Evolutionary conservation across 1,139 yeast genomes (phyloP).

Genomic region (Geotrichum phurueaensis): DNA sequence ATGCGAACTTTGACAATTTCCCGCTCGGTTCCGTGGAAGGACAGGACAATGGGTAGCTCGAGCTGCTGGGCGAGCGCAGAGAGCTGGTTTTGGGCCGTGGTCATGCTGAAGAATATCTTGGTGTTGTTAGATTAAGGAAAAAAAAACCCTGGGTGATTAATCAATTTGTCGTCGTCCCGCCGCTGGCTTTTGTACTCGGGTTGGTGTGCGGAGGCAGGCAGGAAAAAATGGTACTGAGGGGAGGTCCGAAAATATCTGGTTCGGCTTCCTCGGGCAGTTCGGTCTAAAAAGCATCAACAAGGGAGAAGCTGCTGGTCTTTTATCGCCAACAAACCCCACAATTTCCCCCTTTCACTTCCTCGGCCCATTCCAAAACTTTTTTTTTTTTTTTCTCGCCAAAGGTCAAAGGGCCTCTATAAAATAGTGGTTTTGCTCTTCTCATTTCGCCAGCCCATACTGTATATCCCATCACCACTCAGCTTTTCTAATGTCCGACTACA

Average conservation of each 20-base stretch:
- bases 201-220: neutral
- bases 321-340: too few relatives aligned
- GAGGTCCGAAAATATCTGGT: neutral
- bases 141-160: neutral
- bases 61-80: neutral
- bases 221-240: neutral
- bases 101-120: neutral
- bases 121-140: neutral
- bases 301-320: too few relatives aligned
- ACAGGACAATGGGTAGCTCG: slow-evolving; percentile 12
- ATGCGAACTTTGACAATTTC: slow-evolving; percentile 35
- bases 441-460: neutral
- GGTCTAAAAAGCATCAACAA: neutral
- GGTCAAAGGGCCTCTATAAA: too few relatives aligned
- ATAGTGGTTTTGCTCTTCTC: neutral
- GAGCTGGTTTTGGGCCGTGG: slow-evolving; percentile 10
- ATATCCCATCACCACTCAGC: neutral
- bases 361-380: too few relatives aligned
- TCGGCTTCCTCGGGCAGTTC: neutral
- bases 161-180: neutral
- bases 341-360: too few relatives aligned
- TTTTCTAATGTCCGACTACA: slow-evolving; percentile 1
- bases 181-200: neutral
- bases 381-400: too few relatives aligned
- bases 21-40: slow-evolving; percentile 12